These are phyloP conservation scores for Ganoderma resinaceum DNA, from an alignment of 1,284 basidiomycete species.

Conservation along the genomic window DNA sequence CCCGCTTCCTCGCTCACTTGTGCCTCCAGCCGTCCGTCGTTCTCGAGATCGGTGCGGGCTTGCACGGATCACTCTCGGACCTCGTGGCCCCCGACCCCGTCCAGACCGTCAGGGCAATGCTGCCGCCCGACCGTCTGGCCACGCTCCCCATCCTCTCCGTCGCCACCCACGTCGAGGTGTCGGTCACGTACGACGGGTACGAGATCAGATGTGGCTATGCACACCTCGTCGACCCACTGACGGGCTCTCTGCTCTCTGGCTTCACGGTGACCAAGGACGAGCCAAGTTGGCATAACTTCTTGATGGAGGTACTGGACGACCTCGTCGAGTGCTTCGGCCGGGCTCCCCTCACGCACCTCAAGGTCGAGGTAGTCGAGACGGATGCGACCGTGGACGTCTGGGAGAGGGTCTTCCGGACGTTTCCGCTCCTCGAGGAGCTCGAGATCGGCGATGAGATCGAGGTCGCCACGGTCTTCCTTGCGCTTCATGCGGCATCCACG, in stretches of 20 bases:
- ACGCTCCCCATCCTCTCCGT: background rate
- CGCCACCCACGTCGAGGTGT: background rate
- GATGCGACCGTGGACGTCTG: background rate
- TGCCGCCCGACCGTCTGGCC: background rate
- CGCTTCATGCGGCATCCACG: background rate
- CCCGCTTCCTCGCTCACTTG: background rate
- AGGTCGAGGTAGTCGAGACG: background rate
- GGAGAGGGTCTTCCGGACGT: background rate
- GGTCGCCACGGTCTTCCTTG: background rate
- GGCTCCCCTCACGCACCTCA: background rate
- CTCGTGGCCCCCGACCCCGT: background rate
- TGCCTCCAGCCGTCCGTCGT: background rate
- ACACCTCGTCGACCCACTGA: background rate
- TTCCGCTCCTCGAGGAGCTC: conserved; percentile 4
- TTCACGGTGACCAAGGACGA: background rate
- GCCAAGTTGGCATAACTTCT: background rate
- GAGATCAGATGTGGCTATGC: background rate
- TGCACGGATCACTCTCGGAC: background rate
- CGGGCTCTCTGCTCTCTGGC: background rate
- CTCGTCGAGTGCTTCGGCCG: too few species aligned
- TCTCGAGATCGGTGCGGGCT: background rate
- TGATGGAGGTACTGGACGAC: background rate
- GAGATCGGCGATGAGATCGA: background rate
- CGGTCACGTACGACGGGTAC: background rate
- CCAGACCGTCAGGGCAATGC: background rate